These are phyloP conservation scores for Liriodendron chinense DNA, from an alignment of 164 flowering plant genomes.

Conservation along the genomic window DNA sequence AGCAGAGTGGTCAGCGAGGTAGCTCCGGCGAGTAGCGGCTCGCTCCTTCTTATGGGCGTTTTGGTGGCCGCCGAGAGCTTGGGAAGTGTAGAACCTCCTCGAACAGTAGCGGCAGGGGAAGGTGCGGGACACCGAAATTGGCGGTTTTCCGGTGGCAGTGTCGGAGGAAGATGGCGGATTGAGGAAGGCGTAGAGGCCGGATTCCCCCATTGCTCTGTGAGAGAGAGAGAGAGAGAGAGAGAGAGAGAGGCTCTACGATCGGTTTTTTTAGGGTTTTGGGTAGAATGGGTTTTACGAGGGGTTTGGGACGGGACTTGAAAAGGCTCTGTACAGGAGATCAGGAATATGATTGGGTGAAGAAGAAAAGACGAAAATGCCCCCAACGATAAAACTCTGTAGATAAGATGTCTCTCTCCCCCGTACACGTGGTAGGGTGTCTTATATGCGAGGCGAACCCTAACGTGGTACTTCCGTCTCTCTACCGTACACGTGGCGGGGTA, in stretches of 20 bases:
- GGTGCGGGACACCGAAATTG: conserved; percentile 13
- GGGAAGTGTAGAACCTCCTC: conserved; percentile 58
- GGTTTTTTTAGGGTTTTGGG: not conserved
- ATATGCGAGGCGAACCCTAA: too few species aligned
- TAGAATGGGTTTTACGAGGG: not conserved
- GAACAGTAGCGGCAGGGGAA: conserved; percentile 60
- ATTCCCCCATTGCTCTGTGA: conserved; percentile 44
- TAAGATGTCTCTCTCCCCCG: too few species aligned
- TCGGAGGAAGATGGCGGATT: conserved; percentile 10
- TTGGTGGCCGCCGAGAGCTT: conserved; percentile 79
- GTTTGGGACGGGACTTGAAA: not conserved
- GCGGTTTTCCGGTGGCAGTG: not conserved
- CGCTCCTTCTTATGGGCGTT: conserved; percentile 74
- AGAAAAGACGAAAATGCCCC: not conserved
- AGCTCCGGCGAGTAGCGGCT: conserved; percentile 45
- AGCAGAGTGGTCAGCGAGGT: not conserved
- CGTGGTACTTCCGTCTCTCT: too few species aligned
- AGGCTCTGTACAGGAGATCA: not conserved
- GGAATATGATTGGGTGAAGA: not conserved
- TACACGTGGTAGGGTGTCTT: not conserved
- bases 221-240: too few species aligned
- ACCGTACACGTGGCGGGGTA: too few species aligned
- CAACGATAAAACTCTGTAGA: not conserved
- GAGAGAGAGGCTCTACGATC: conserved; percentile 16
- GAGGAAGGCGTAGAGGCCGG: conserved; percentile 32